phyloP scores from a whole-genome alignment of 2,329 filamentous ascomycete species.

The Xylaria sp. region DNA sequence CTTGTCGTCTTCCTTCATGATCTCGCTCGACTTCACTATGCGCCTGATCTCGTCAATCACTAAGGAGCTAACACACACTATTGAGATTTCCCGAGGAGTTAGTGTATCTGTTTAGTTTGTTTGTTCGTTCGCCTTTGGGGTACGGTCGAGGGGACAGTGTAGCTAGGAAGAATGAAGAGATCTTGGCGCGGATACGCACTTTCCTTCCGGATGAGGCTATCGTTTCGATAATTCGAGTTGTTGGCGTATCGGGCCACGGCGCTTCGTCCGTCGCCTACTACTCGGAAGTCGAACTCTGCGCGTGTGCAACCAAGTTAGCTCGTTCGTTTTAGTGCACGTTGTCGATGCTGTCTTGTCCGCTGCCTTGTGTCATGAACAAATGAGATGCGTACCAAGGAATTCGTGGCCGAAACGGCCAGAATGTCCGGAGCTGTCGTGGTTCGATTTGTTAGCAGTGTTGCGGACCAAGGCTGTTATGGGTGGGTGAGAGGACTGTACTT shows the following conservation, averaged over 20 bases:
- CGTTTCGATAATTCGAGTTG: constrained; percentile 99
- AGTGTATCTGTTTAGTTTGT: constrained; percentile 3
- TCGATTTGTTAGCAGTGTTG: constrained; percentile 26
- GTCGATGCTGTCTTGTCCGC: neutral
- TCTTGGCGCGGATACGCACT: constrained; percentile 69
- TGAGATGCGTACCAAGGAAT: constrained; percentile 78
- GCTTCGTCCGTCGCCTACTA: constrained; percentile 90
- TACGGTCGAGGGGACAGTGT: neutral
- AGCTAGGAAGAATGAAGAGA: neutral
- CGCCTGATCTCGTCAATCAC: constrained; percentile 95
- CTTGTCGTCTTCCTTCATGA: constrained; percentile 97
- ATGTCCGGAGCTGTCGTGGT: constrained; percentile 82
- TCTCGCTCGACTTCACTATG: constrained; percentile 97
- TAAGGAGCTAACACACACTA: constrained; percentile 95
- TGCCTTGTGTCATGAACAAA: neutral
- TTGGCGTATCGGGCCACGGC: constrained; percentile 97
- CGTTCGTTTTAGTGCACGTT: neutral
- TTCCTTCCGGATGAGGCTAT: constrained; percentile 98
- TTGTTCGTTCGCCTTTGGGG: too few relatives aligned
- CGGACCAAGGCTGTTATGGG: neutral
- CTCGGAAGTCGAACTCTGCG: constrained; percentile 94
- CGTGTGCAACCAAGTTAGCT: constrained; percentile 38
- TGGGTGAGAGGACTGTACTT: constrained; percentile 53
- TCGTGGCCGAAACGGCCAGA: constrained; percentile 98
- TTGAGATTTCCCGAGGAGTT: constrained; percentile 12